phyloP scores from a whole-genome alignment of 805 yeast species.

The Isabelozyma heimii region DNA sequence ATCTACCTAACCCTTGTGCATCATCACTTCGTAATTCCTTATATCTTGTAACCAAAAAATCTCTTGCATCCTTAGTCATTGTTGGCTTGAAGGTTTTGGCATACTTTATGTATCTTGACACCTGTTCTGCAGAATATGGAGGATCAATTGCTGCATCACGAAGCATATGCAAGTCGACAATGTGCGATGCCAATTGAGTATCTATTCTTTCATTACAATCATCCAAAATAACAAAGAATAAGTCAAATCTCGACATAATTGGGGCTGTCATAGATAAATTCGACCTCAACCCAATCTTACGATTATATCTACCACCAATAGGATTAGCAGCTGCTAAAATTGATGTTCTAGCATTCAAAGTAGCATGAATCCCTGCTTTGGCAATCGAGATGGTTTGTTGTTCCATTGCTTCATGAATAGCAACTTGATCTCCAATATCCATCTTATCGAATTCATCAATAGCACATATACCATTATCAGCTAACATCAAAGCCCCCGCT shows the following conservation, averaged over 20 bases:
- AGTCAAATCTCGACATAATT: slow-evolving; percentile 95
- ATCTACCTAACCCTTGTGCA: slow-evolving; percentile 81
- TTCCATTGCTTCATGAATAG: slow-evolving; percentile 99
- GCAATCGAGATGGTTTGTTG: slow-evolving; percentile 97
- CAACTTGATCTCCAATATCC: slow-evolving; percentile 96
- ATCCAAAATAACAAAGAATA: slow-evolving; percentile 91
- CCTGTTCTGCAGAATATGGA: slow-evolving; percentile 85
- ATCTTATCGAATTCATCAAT: slow-evolving; percentile 98
- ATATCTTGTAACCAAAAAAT: slow-evolving; percentile 70
- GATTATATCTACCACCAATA: slow-evolving; percentile 92
- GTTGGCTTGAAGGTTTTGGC: slow-evolving; percentile 92
- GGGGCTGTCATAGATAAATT: slow-evolving; percentile 97
- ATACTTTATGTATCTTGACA: slow-evolving; percentile 82
- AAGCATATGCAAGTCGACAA: slow-evolving; percentile 87
- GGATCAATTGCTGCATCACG: slow-evolving; percentile 88
- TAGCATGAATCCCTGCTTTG: slow-evolving; percentile 96
- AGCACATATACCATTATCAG: slow-evolving; percentile 97
- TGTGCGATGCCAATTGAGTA: slow-evolving; percentile 86
- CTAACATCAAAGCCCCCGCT: slow-evolving; percentile 95
- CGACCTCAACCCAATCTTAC: slow-evolving; percentile 77
- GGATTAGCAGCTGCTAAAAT: slow-evolving; percentile 99
- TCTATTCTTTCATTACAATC: slow-evolving; percentile 92
- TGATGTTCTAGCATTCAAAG: slow-evolving; percentile 92
- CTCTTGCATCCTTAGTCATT: slow-evolving; percentile 79
- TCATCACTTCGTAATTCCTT: slow-evolving; percentile 86